phyloP scores from a whole-genome alignment of 345 rosid species.

The Bretschneidera sinensis region DNA sequence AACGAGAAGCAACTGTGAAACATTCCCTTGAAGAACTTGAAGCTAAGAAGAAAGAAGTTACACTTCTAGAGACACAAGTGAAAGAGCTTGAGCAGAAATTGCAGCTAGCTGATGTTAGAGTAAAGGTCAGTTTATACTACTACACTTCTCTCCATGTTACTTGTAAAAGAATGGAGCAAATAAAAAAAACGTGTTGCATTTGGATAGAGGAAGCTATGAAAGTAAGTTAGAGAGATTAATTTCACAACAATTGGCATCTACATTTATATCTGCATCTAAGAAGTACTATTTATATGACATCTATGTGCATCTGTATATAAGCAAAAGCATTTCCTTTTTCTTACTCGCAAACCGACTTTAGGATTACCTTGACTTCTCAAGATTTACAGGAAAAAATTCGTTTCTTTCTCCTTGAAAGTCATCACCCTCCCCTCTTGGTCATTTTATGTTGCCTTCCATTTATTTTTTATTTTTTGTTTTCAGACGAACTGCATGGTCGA shows the following conservation, averaged over 20 bases:
- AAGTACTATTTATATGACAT: too few species aligned
- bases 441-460: too few species aligned
- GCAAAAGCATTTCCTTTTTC: background rate
- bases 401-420: too few species aligned
- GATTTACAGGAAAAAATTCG: too few species aligned
- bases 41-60: slow-evolving; percentile 49
- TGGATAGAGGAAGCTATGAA: background rate
- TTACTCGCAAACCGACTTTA: background rate
- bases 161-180: background rate
- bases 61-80: slow-evolving; percentile 44
- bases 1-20: slow-evolving; percentile 52
- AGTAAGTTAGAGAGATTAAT: too few species aligned
- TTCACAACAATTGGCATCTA: background rate
- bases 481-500: too few species aligned
- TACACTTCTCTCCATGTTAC: background rate
- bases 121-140: slow-evolving; percentile 47
- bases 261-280: background rate
- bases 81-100: slow-evolving; percentile 70
- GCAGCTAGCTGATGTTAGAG: slow-evolving; percentile 52
- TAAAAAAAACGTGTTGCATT: background rate
- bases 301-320: too few species aligned
- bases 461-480: too few species aligned
- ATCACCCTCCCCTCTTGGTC: too few species aligned
- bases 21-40: slow-evolving; percentile 62
- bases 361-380: too few species aligned